Percentiles rank a stretch among this genome's conserved stretches.
Evolutionary conservation across 495 filamentous ascomycete genomes (phyloP).

Genomic region (Astrocystis sublimbata): DNA sequence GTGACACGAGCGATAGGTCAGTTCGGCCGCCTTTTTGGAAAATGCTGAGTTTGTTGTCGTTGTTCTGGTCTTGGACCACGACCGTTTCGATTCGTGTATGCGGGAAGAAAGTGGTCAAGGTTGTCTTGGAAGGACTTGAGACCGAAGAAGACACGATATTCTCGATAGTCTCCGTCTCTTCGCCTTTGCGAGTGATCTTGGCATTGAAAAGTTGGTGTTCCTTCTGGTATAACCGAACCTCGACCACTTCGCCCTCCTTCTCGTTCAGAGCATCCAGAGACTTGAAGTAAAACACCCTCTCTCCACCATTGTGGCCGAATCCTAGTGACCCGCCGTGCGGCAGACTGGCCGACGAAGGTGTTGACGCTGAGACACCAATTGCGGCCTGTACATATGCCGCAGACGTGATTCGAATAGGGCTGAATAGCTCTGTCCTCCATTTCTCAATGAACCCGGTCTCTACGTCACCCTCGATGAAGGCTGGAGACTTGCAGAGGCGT

Average conservation of each 20-base stretch:
- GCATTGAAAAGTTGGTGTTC: conserved; percentile 64
- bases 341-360: conserved; percentile 23
- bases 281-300: conserved; percentile 59
- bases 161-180: conserved; percentile 40
- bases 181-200: conserved; percentile 52
- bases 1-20: conserved; percentile 64
- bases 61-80: conserved; percentile 62
- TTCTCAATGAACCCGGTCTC: conserved; percentile 97
- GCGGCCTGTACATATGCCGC: conserved; percentile 84
- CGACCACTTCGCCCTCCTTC: conserved; percentile 46
- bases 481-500: conserved; percentile 71
- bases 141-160: conserved; percentile 43
- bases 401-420: conserved; percentile 50
- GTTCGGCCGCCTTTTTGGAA: conserved; percentile 85
- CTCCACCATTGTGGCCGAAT: conserved; percentile 47
- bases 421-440: conserved; percentile 73
- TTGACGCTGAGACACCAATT: conserved; percentile 59
- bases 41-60: conserved; percentile 64
- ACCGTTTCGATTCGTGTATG: conserved; percentile 80
- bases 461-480: conserved; percentile 83
- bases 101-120: conserved; percentile 65
- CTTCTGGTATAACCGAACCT: conserved; percentile 67
- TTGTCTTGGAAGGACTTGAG: conserved; percentile 31
- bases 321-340: conserved; percentile 56
- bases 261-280: conserved; percentile 44